Percentiles rank a stretch among this genome's conserved stretches.
These are phyloP conservation scores for Penicillium sp. DNA, from an alignment of 2,329 filamentous ascomycete genomes.

Conservation along the genomic window DNA sequence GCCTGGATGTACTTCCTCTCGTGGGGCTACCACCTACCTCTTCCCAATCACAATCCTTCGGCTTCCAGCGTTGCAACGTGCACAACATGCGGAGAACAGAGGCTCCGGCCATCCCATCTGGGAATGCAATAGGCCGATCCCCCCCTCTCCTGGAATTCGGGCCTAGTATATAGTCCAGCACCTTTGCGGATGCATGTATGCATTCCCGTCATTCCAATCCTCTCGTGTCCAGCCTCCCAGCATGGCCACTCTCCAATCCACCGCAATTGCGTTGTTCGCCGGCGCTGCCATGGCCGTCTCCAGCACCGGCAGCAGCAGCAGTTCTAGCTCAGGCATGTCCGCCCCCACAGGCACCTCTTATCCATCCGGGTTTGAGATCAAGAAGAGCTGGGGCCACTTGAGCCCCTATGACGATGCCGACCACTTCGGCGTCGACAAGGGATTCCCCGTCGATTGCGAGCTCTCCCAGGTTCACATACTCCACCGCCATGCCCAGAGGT, in stretches of 20 bases:
- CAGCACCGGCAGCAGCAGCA: background rate
- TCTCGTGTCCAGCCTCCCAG: background rate
- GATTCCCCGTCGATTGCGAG: slow-evolving; percentile 59
- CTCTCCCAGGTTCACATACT: slow-evolving; percentile 58
- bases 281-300: slow-evolving; percentile 1
- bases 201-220: background rate
- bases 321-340: slow-evolving; percentile 3
- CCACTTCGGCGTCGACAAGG: slow-evolving; percentile 33
- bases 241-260: slow-evolving; percentile 7
- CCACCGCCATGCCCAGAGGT: slow-evolving; percentile 60
- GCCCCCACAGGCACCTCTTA: slow-evolving; percentile 29
- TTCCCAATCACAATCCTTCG: background rate
- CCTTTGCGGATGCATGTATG: no score
- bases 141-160: background rate
- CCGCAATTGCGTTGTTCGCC: slow-evolving; percentile 10
- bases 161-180: background rate
- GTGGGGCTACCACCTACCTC: background rate
- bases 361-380: slow-evolving; percentile 34
- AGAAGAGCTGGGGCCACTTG: slow-evolving; percentile 33
- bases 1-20: background rate
- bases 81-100: slow-evolving; percentile 1
- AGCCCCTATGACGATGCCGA: slow-evolving; percentile 30
- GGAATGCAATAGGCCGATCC: background rate
- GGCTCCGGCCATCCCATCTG: background rate
- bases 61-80: background rate